Conservation (phyloP, 169 alveolate species). For the Neospora caninum region DNA sequence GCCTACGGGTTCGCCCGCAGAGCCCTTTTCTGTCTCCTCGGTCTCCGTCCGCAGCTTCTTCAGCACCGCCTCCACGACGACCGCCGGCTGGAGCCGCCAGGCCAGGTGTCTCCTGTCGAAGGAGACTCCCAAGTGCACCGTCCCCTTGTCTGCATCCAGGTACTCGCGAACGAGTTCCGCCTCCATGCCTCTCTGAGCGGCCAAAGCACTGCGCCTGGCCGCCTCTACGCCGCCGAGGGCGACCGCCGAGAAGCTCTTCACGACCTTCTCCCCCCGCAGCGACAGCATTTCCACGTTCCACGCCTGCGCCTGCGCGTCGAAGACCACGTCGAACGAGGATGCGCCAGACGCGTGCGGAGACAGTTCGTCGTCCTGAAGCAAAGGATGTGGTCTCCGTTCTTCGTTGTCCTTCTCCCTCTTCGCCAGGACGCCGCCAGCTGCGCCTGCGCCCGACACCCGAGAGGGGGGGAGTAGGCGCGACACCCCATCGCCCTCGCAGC, state of each 20-base stretch:
- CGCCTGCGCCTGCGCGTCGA: not conserved
- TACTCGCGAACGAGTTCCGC: not conserved
- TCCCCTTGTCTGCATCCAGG: not conserved
- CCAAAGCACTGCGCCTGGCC: not conserved
- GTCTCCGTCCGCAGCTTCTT: not conserved
- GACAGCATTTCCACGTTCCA: not conserved
- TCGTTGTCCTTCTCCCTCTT: not conserved
- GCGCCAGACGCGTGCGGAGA: not conserved
- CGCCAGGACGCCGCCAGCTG: not conserved
- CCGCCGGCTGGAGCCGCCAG: constrained; percentile 13
- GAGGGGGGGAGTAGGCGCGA: not conserved
- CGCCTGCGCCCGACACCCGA: too few relatives aligned
- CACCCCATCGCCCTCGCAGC: not conserved
- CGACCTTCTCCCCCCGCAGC: not conserved
- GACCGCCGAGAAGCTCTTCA: not conserved
- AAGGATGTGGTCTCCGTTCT: not conserved
- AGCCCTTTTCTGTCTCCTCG: not conserved
- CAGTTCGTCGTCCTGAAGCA: not conserved
- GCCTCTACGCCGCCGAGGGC: not conserved
- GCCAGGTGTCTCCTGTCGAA: not conserved
- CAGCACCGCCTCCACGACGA: not conserved
- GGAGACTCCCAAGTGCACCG: not conserved
- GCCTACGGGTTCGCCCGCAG: not conserved
- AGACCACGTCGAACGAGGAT: not conserved
- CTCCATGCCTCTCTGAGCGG: not conserved